phyloP scores from a whole-genome alignment of 305 asterid species.

The Solanum hybrid region DNA sequence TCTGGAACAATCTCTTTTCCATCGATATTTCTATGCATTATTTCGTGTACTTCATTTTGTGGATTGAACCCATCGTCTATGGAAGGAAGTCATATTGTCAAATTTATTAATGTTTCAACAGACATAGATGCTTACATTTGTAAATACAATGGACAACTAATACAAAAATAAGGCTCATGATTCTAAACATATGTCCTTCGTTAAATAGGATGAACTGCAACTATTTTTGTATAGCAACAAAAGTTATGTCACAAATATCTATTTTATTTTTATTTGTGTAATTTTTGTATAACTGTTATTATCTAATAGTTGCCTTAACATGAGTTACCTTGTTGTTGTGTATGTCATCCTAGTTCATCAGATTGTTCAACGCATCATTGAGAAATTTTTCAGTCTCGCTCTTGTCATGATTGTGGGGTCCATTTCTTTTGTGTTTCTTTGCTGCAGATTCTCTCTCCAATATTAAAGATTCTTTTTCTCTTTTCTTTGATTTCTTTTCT shows the following conservation, averaged over 20 bases:
- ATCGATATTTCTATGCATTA: not conserved
- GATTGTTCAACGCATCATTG: not conserved
- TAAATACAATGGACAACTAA: too few relatives aligned
- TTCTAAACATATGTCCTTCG: not conserved
- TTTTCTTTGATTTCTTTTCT: not conserved
- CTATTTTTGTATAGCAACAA: not conserved
- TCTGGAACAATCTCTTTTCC: too few relatives aligned
- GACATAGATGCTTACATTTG: not conserved
- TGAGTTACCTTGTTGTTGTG: not conserved
- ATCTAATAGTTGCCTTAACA: too few relatives aligned
- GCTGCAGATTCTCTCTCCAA: not conserved
- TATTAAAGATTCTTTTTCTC: not conserved
- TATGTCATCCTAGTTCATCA: not conserved
- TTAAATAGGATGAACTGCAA: too few relatives aligned
- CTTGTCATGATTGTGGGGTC: not conserved
- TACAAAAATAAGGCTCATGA: not conserved
- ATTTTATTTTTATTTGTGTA: not conserved
- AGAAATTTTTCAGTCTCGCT: not conserved
- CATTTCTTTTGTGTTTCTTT: not conserved
- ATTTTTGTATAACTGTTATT: not conserved
- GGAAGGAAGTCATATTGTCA: not conserved
- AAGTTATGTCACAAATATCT: too few relatives aligned
- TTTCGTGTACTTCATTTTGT: too few relatives aligned
- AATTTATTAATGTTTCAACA: too few relatives aligned
- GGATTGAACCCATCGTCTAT: not conserved